Conservation (phyloP, 164 flowering plant species). For the Macadamia tetraphylla region DNA sequence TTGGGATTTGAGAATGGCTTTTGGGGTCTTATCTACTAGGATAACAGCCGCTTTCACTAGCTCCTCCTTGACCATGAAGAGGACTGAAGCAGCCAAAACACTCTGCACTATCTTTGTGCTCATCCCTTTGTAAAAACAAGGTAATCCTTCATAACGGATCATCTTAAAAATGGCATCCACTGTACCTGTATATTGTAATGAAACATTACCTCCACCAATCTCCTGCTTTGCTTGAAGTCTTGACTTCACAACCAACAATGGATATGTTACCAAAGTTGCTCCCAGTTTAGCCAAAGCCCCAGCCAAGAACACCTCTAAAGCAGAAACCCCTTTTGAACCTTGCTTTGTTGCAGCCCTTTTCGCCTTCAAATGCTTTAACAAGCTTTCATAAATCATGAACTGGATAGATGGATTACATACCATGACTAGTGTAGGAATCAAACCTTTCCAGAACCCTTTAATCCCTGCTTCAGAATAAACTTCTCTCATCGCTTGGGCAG, state of each 20-base stretch:
- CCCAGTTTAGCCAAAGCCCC: slow-evolving; percentile 84
- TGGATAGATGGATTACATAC: slow-evolving; percentile 88
- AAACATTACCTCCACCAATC: no score
- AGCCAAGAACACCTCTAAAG: slow-evolving; percentile 71
- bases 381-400: slow-evolving; percentile 79
- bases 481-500: slow-evolving; percentile 53
- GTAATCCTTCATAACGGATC: slow-evolving; percentile 59
- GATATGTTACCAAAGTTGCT: slow-evolving; percentile 75
- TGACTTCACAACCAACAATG: slow-evolving; percentile 71
- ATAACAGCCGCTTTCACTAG: slow-evolving; percentile 46
- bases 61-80: slow-evolving; percentile 81
- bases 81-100: slow-evolving; percentile 76
- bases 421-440: slow-evolving; percentile 77
- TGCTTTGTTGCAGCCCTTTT: slow-evolving; percentile 40
- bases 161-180: slow-evolving; percentile 70
- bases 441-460: slow-evolving; percentile 77
- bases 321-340: slow-evolving; percentile 35
- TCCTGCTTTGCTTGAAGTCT: no score
- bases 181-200: slow-evolving; percentile 39
- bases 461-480: slow-evolving; percentile 68
- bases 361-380: slow-evolving; percentile 48
- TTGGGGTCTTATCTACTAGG: slow-evolving; percentile 29
- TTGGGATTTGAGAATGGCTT: not conserved
- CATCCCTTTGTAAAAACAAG: slow-evolving; percentile 71
- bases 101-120: slow-evolving; percentile 80